These are phyloP conservation scores for Trifolium fragiferum DNA, from an alignment of 306 rosid genomes.

Conservation along the genomic window DNA sequence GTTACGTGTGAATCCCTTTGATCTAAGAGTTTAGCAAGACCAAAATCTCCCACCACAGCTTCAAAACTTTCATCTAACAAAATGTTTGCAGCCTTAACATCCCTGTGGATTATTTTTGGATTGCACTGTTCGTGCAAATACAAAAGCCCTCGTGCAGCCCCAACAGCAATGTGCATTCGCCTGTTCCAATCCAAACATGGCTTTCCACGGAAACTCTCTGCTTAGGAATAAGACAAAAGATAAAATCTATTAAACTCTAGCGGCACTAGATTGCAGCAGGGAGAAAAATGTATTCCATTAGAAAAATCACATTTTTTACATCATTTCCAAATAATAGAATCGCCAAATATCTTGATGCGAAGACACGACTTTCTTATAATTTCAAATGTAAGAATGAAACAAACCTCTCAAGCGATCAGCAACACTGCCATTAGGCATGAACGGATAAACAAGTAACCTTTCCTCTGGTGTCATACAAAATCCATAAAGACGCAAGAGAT, in stretches of 20 bases:
- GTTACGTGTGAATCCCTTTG: slow-evolving; percentile 96
- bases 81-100: slow-evolving; percentile 97
- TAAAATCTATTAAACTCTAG: slow-evolving; percentile 19
- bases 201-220: slow-evolving; percentile 75
- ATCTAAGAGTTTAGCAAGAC: slow-evolving; percentile 95
- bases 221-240: slow-evolving; percentile 24
- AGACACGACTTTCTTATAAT: no score
- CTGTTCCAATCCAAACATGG: slow-evolving; percentile 92
- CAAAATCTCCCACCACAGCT: slow-evolving; percentile 98
- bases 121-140: slow-evolving; percentile 95
- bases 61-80: slow-evolving; percentile 89
- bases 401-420: slow-evolving; percentile 96
- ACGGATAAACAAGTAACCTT: slow-evolving; percentile 94
- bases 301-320: no score
- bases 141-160: slow-evolving; percentile 91
- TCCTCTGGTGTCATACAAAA: slow-evolving; percentile 88
- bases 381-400: slow-evolving; percentile 15
- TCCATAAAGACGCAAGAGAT: slow-evolving; percentile 82
- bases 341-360: no score
- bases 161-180: slow-evolving; percentile 72
- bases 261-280: neutral
- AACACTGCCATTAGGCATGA: slow-evolving; percentile 94
- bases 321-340: no score
- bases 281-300: neutral
- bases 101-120: slow-evolving; percentile 94